phyloP scores from a whole-genome alignment of 352 stramenopile species.

The Pythium myriotylum region DNA sequence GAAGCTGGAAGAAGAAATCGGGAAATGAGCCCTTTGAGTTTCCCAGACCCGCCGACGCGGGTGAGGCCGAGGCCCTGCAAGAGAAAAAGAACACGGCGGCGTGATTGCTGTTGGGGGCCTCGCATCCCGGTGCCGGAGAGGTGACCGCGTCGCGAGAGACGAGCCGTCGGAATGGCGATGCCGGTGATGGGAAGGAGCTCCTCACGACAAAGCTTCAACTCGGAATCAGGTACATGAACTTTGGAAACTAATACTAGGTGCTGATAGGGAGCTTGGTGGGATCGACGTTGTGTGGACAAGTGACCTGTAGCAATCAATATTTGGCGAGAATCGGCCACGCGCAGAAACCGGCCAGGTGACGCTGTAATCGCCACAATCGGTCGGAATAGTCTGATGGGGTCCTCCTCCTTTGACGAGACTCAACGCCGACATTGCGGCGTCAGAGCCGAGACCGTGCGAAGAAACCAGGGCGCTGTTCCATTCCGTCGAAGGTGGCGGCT shows the following conservation, averaged over 20 bases:
- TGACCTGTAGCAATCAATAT: too few species aligned
- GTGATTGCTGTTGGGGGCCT: background rate
- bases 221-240: too few species aligned
- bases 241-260: too few species aligned
- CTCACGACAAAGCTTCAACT: background rate
- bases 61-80: background rate
- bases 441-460: background rate
- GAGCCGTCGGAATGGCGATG: background rate
- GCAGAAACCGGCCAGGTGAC: background rate
- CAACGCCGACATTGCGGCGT: background rate
- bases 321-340: too few species aligned
- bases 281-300: too few species aligned
- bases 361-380: conserved; percentile 2
- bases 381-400: conserved; percentile 1
- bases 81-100: background rate
- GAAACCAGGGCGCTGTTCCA: background rate
- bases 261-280: too few species aligned
- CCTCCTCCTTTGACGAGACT: background rate
- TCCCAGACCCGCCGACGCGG: background rate
- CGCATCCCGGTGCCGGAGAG: background rate
- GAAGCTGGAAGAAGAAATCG: background rate
- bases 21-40: background rate
- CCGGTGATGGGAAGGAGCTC: background rate
- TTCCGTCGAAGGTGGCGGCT: too few species aligned
- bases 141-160: background rate